Base-by-base conservation (phyloP, 257 asterid species). In the Coffea canephora region DNA sequence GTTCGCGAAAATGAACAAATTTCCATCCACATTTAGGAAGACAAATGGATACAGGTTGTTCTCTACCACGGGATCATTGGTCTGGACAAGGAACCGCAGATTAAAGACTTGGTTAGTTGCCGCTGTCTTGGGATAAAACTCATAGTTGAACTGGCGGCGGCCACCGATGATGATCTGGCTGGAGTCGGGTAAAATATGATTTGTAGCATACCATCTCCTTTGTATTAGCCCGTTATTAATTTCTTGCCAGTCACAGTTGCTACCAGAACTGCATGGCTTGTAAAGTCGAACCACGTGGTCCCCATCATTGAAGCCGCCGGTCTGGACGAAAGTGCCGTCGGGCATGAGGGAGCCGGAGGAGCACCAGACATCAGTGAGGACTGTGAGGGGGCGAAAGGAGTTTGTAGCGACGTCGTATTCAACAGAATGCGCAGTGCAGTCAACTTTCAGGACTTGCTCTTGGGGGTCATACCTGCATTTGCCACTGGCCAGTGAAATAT, bases 381-480 rank as follows among this genome's bases (percentile, higher is more conserved):
- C 87, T 25, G 13, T 85, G 46, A 90, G 89, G 0, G 94, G 92
- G 0, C 90, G 85, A 3, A 81, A 6, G n/a, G 89, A 45, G 75
- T 88, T 90, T 0, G 78, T 2, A 3, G 69, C 66, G 50, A 88
- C 89, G 25, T 88, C 89, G 61, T 87, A 88, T 15, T 88, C 91
- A 0, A 90, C 90, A 0, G 94, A 90, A 70, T 90, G 94, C 0
- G 92, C 91, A 2, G 91, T 88, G 78, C 94, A 90, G 43, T 90
- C 91, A 1, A n/a, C 0, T 65, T 75, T 78, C 5, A 85, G 4
- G 0, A 71, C 84, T 3, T 5, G 18, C 14, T 89, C 91, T 0
- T 65, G 46, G 0, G 90, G 80, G 72, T 85, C 81, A 27, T 74
- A 4, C 25, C 92, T 84, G 69, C 94, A 90, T 41, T 50, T 78